Percentiles rank a stretch among this genome's conserved stretches.
Conservation (phyloP, 2,329 filamentous ascomycete species). For the Aspergillus pseudoviridinutans region DNA sequence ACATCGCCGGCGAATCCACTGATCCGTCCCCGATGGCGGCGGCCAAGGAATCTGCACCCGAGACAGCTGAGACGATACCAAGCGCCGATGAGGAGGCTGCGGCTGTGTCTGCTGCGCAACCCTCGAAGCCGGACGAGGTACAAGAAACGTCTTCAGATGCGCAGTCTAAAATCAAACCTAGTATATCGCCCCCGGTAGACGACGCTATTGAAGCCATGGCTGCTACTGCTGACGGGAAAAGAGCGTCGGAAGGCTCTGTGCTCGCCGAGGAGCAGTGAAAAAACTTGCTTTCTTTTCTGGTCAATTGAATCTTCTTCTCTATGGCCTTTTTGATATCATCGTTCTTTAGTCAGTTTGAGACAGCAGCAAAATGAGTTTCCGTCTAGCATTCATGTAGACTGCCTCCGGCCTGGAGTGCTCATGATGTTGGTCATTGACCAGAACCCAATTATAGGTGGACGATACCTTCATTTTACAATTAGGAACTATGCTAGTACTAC, state of each 20-base stretch:
- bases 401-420: neutral
- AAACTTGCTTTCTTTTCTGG: neutral
- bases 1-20: constrained; percentile 31
- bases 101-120: neutral
- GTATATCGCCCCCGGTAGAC: constrained; percentile 13
- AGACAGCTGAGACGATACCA: constrained; percentile 4
- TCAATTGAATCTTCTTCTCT: neutral
- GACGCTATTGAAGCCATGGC: constrained; percentile 19
- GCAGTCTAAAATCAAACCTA: neutral
- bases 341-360: neutral
- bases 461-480: neutral
- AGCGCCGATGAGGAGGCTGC: neutral
- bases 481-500: neutral
- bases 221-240: constrained; percentile 26
- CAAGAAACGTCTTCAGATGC: neutral
- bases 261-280: neutral
- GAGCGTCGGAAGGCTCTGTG: constrained; percentile 17
- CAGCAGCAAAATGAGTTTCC: neutral
- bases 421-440: neutral
- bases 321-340: neutral
- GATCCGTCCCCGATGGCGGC: constrained; percentile 23
- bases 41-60: neutral
- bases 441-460: neutral
- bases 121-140: neutral
- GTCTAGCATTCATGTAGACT: neutral